A percentile compares a stretch with the other conserved stretches of the same genome.
These are phyloP conservation scores for Hirsutella rhossiliensis DNA, from an alignment of 2,329 filamentous ascomycete species.

Conservation along the genomic window DNA sequence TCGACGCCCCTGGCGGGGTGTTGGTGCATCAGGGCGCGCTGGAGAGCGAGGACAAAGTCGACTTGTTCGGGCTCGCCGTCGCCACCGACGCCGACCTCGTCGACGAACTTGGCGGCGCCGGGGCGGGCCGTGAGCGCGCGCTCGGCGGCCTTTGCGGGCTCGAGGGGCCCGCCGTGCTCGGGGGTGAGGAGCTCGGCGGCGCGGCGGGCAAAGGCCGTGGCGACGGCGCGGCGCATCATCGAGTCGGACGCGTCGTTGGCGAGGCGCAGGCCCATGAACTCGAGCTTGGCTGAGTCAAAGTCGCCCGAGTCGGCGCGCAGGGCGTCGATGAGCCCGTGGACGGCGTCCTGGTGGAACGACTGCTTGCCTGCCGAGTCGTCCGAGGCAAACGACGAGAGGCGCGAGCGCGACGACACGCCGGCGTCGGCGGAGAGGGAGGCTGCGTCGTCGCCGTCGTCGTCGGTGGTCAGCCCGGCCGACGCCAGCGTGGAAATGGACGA, in stretches of 20 bases:
- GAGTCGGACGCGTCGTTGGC: slow-evolving; percentile 81
- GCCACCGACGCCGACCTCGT: slow-evolving; percentile 48
- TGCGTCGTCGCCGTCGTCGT: slow-evolving; percentile 55
- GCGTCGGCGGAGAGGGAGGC: slow-evolving; percentile 35
- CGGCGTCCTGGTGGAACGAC: slow-evolving; percentile 76
- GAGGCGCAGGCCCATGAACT: slow-evolving; percentile 88
- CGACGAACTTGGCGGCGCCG: slow-evolving; percentile 43
- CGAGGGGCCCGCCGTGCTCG: slow-evolving; percentile 38
- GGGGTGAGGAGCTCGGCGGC: slow-evolving; percentile 54
- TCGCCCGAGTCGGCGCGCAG: slow-evolving; percentile 64
- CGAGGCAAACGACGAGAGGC: slow-evolving; percentile 61
- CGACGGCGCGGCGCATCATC: slow-evolving; percentile 78
- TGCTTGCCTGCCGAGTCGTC: slow-evolving; percentile 48
- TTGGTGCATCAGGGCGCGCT: slow-evolving; percentile 58
- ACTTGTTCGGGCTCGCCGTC: slow-evolving; percentile 67
- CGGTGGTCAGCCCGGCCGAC: slow-evolving; percentile 53
- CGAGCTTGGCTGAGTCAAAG: slow-evolving; percentile 72
- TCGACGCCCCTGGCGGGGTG: slow-evolving; percentile 41
- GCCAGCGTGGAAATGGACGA: slow-evolving; percentile 47
- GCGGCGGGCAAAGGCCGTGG: slow-evolving; percentile 72
- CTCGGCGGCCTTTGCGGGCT: slow-evolving; percentile 53
- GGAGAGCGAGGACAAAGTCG: slow-evolving; percentile 71
- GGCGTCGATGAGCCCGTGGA: slow-evolving; percentile 75
- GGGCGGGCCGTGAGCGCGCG: slow-evolving; percentile 41
- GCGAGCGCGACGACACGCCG: slow-evolving; percentile 41